Conservation (phyloP, 208 protist genomes). For the Trypanosoma avium region DNA sequence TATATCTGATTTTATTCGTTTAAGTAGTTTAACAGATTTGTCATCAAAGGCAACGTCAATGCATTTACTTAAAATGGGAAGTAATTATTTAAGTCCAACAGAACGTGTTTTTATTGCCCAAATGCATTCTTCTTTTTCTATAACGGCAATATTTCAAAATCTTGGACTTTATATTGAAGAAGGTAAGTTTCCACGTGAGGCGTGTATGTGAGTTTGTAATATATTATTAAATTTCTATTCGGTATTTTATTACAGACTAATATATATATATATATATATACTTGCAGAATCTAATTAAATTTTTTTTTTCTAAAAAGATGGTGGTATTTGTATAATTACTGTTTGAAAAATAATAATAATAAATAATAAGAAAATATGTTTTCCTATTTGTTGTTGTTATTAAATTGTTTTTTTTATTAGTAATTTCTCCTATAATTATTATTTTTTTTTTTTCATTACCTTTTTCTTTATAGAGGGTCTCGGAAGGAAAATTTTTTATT, state of each 20-base stretch:
- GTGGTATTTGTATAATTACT: too few species aligned
- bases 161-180: slow-evolving; percentile 40
- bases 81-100: slow-evolving; percentile 61
- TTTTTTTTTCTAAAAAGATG: too few species aligned
- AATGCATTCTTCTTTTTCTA: slow-evolving; percentile 58
- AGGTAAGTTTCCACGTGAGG: slow-evolving; percentile 14
- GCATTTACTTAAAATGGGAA: slow-evolving; percentile 74
- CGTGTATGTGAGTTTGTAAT: background rate
- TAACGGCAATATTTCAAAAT: slow-evolving; percentile 45
- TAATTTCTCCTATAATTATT: background rate
- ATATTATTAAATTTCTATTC: too few species aligned
- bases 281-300: too few species aligned
- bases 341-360: too few species aligned
- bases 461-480: background rate
- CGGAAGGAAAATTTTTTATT: too few species aligned
- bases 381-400: too few species aligned
- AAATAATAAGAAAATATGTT: too few species aligned
- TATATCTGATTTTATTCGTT: slow-evolving; percentile 77
- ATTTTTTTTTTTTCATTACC: background rate
- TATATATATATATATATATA: too few species aligned
- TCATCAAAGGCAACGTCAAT: slow-evolving; percentile 56
- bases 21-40: slow-evolving; percentile 53
- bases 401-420: too few species aligned
- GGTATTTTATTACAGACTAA: too few species aligned
- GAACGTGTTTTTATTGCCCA: slow-evolving; percentile 66